Evolutionary conservation across 2,329 filamentous ascomycete species (phyloP).

Genomic region (Endoconidiophora laricicola): DNA sequence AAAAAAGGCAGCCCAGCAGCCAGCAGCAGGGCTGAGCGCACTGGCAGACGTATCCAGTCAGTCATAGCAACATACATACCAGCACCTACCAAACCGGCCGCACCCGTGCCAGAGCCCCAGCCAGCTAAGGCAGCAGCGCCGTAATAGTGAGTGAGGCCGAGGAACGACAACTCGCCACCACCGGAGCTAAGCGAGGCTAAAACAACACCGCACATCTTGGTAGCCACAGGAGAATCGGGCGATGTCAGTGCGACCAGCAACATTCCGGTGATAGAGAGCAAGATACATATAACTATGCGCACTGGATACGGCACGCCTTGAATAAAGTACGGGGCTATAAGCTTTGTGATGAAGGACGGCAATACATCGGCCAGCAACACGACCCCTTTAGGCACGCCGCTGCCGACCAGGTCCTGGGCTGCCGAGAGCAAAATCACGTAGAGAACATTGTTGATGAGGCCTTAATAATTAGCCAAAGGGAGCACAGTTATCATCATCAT

Average conservation of each 20-base stretch:
- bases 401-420: slow-evolving; percentile 85
- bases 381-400: slow-evolving; percentile 66
- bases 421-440: slow-evolving; percentile 94
- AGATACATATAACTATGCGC: slow-evolving; percentile 59
- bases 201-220: slow-evolving; percentile 69
- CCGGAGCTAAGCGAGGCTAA: slow-evolving; percentile 75
- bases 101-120: slow-evolving; percentile 87
- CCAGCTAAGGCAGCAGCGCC: slow-evolving; percentile 72
- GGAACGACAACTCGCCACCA: slow-evolving; percentile 75
- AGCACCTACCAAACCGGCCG: slow-evolving; percentile 71
- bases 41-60: slow-evolving; percentile 58
- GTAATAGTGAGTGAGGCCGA: slow-evolving; percentile 86
- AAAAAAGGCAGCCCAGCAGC: slow-evolving; percentile 65
- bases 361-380: slow-evolving; percentile 88
- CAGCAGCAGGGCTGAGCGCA: slow-evolving; percentile 56
- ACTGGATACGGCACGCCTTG: slow-evolving; percentile 65
- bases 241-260: slow-evolving; percentile 72
- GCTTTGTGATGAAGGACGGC: slow-evolving; percentile 75
- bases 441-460: slow-evolving; percentile 79
- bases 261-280: slow-evolving; percentile 71
- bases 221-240: slow-evolving; percentile 30
- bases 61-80: slow-evolving; percentile 78
- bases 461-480: slow-evolving; percentile 9
- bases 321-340: slow-evolving; percentile 86
- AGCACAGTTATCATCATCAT: too few relatives aligned